Evolutionary conservation across 805 yeast genomes (phyloP).

Genomic region (Metschnikowia bowlesiae): DNA sequence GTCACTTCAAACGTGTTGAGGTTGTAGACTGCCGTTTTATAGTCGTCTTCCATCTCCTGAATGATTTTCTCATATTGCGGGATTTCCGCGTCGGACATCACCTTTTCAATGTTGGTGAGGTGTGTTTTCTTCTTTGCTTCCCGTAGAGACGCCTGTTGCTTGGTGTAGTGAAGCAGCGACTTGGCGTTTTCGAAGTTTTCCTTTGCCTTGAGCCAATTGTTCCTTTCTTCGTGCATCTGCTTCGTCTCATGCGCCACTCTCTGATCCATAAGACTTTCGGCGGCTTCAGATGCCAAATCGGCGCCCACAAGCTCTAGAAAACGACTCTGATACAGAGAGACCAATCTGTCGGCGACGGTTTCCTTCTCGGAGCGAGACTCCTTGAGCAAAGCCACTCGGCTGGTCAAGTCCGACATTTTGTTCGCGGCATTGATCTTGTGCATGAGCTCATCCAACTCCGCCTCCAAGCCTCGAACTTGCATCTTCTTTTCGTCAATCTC

Average conservation of each 20-base stretch:
- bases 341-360: constrained; percentile 24
- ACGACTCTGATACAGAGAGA: constrained; percentile 17
- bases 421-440: constrained; percentile 48
- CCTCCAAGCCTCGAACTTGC: constrained; percentile 25
- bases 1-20: constrained; percentile 67
- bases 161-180: background rate
- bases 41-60: constrained; percentile 56
- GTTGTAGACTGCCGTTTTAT: constrained; percentile 57
- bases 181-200: background rate
- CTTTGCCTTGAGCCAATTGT: background rate
- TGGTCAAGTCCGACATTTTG: constrained; percentile 54
- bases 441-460: constrained; percentile 48
- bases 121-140: constrained; percentile 6
- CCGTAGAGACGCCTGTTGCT: background rate
- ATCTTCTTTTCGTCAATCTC: constrained; percentile 36
- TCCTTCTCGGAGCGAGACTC: constrained; percentile 35
- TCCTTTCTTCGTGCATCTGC: background rate
- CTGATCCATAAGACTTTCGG: constrained; percentile 11
- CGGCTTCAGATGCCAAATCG: constrained; percentile 13
- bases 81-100: constrained; percentile 35
- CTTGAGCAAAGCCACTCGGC: constrained; percentile 45
- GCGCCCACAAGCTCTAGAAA: constrained; percentile 19
- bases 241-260: background rate
- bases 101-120: constrained; percentile 18
- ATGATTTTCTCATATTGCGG: constrained; percentile 49